A percentile compares a stretch with the other conserved stretches of the same genome.
Evolutionary conservation across 306 rosid genomes (phyloP).

Genomic region (Vigna unguiculata): DNA sequence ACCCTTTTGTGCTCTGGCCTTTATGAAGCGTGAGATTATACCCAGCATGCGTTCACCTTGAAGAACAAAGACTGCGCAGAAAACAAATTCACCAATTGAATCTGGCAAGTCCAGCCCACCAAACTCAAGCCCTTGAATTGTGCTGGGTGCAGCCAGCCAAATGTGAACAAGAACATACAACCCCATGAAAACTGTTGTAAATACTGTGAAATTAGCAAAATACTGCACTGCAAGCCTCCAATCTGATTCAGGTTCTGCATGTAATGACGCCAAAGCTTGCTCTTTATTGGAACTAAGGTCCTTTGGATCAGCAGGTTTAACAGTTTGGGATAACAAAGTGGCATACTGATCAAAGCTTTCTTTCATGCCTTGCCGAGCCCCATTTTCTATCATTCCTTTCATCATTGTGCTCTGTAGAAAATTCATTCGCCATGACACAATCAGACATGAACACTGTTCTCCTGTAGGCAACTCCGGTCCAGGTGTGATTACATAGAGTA

Average conservation of each 20-base stretch:
- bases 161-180: constrained; percentile 84
- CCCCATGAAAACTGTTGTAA: constrained; percentile 71
- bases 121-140: constrained; percentile 91
- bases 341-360: constrained; percentile 87
- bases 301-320: constrained; percentile 72
- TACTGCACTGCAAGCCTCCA: constrained; percentile 89
- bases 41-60: constrained; percentile 86
- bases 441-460: constrained; percentile 76
- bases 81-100: constrained; percentile 87
- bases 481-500: constrained; percentile 82
- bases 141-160: constrained; percentile 75
- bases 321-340: constrained; percentile 68
- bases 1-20: constrained; percentile 91
- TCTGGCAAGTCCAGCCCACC: constrained; percentile 97
- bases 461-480: constrained; percentile 90
- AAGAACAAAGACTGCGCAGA: constrained; percentile 83
- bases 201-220: constrained; percentile 80
- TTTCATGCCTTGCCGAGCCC: constrained; percentile 89
- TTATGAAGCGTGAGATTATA: constrained; percentile 85
- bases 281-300: constrained; percentile 82
- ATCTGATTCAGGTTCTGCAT: constrained; percentile 83
- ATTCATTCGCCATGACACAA: constrained; percentile 92
- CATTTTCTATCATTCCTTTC: constrained; percentile 96
- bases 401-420: constrained; percentile 93
- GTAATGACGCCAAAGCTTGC: constrained; percentile 84